Conservation (phyloP, 345 rosid species). For the Limnanthes douglasii region DNA sequence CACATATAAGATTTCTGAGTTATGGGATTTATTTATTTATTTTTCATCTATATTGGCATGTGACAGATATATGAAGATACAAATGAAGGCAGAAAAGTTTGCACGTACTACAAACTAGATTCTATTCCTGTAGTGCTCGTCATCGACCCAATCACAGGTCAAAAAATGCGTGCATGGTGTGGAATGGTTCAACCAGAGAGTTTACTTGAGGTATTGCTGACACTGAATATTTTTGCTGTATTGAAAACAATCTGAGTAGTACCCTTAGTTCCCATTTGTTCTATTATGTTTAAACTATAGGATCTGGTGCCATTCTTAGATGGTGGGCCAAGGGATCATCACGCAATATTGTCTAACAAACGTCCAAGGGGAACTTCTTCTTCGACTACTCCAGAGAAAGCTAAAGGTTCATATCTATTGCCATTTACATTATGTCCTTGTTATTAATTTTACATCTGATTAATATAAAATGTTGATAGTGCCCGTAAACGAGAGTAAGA, state of each 20-base stretch:
- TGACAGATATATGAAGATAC: slow-evolving; percentile 93
- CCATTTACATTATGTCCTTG: background rate
- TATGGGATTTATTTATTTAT: no score
- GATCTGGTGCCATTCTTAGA: slow-evolving; percentile 90
- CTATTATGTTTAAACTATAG: slow-evolving; percentile 21
- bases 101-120: slow-evolving; percentile 79
- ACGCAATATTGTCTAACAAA: slow-evolving; percentile 56
- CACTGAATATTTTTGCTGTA: background rate
- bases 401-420: slow-evolving; percentile 27
- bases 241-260: slow-evolving; percentile 2
- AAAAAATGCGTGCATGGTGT: slow-evolving; percentile 76
- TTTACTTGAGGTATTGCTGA: slow-evolving; percentile 51
- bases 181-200: slow-evolving; percentile 93
- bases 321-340: slow-evolving; percentile 81
- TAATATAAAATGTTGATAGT: no score
- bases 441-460: slow-evolving; percentile 3
- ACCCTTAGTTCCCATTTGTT: no score
- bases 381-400: slow-evolving; percentile 37
- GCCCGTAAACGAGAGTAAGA: slow-evolving; percentile 23
- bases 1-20: no score
- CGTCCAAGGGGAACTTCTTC: slow-evolving; percentile 71
- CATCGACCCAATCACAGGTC: slow-evolving; percentile 93
- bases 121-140: slow-evolving; percentile 83
- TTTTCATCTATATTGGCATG: background rate
- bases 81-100: slow-evolving; percentile 82